phyloP scores from a whole-genome alignment of 2,329 filamentous ascomycete genomes.

The Alternaria rosae region DNA sequence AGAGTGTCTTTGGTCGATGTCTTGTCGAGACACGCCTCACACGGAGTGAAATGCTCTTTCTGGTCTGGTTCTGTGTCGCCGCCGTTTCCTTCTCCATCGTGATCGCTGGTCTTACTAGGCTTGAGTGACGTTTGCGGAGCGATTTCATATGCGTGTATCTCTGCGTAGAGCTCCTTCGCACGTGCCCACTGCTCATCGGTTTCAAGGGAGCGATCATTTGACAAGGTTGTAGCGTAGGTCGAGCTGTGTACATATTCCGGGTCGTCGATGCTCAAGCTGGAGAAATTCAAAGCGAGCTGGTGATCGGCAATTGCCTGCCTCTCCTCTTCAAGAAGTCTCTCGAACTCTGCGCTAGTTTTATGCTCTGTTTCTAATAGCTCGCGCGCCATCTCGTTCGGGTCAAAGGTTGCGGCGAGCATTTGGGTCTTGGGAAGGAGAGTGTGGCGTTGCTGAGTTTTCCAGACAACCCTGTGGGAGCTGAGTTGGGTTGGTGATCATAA shows the following conservation, averaged over 20 bases:
- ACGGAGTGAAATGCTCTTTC: background rate
- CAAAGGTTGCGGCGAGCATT: background rate
- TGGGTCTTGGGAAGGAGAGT: background rate
- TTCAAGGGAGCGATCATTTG: background rate
- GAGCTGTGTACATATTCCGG: background rate
- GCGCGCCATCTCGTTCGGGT: background rate
- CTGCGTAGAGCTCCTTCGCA: background rate
- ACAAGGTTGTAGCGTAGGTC: constrained; percentile 8
- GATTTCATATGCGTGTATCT: background rate
- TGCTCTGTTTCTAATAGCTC: constrained; percentile 1
- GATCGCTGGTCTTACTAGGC: background rate
- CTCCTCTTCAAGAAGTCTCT: constrained; percentile 20
- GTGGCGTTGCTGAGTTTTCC: too few species aligned
- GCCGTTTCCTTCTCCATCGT: too few species aligned
- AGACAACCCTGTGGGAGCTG: background rate
- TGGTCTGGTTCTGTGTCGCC: background rate
- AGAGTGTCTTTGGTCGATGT: background rate
- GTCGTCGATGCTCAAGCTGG: background rate
- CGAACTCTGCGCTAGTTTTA: constrained; percentile 8
- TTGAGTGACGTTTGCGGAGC: background rate
- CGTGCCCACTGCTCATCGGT: background rate
- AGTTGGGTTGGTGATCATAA: background rate
- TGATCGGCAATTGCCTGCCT: constrained; percentile 22
- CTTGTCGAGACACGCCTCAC: background rate
- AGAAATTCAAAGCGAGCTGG: constrained; percentile 17